A percentile compares a stretch with the other conserved stretches of the same genome.
Evolutionary conservation across 768 basidiomycete genomes (phyloP).

Genomic region (Hygrophoropsis aurantiaca): DNA sequence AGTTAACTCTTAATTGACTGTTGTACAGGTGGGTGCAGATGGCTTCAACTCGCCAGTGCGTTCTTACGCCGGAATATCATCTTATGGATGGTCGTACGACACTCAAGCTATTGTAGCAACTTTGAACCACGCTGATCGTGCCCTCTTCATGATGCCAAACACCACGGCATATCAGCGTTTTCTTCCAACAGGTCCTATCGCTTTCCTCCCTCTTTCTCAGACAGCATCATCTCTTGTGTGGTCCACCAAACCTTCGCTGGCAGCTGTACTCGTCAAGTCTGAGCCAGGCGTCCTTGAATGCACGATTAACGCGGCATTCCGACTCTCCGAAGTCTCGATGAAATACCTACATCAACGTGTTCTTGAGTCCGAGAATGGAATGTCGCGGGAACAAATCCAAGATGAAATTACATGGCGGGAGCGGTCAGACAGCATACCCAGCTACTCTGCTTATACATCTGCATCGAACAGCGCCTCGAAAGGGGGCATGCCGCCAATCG

Average conservation of each 20-base stretch:
- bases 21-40: constrained; percentile 85
- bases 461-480: constrained; percentile 29
- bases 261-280: constrained; percentile 65
- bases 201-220: constrained; percentile 85
- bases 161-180: constrained; percentile 92
- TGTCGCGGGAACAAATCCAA: constrained; percentile 49
- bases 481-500: constrained; percentile 57
- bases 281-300: constrained; percentile 60
- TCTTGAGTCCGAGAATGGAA: constrained; percentile 48
- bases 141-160: constrained; percentile 61
- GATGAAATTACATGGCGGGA: constrained; percentile 77
- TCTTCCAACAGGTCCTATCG: constrained; percentile 92
- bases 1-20: constrained; percentile 1
- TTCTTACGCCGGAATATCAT: constrained; percentile 77
- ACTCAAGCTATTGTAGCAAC: constrained; percentile 91
- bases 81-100: constrained; percentile 90
- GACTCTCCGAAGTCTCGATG: constrained; percentile 74
- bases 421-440: constrained; percentile 62
- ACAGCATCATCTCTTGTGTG: constrained; percentile 88
- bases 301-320: constrained; percentile 92
- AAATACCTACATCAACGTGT: constrained; percentile 64
- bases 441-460: constrained; percentile 63
- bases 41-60: constrained; percentile 95
- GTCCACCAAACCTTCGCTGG: constrained; percentile 82
- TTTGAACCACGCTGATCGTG: constrained; percentile 68